Percentiles rank a stretch among this genome's conserved stretches.
phyloP scores from a whole-genome alignment of 352 stramenopile genomes.

The Pythium biforme region DNA sequence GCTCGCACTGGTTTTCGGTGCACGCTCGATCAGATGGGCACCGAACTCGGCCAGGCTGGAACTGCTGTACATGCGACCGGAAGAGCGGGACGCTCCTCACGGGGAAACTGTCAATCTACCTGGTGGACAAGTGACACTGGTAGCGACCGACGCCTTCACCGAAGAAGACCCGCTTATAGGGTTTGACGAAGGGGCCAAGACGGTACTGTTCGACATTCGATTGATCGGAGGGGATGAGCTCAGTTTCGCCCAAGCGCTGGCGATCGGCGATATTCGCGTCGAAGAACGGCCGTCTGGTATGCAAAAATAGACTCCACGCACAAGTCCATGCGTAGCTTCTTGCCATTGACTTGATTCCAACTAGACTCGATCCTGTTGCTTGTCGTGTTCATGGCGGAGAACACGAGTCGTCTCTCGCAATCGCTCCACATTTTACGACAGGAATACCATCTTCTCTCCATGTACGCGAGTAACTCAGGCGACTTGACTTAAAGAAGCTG shows the following conservation, averaged over 20 bases:
- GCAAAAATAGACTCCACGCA: no score
- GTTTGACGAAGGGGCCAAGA: not conserved
- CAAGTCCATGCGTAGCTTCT: no score
- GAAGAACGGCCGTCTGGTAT: no score
- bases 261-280: not conserved
- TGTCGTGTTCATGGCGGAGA: no score
- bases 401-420: no score
- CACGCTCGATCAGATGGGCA: not conserved
- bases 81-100: not conserved
- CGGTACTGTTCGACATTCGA: not conserved
- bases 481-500: no score
- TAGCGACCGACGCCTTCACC: not conserved
- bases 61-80: not conserved
- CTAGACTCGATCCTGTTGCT: no score
- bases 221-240: not conserved
- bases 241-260: not conserved
- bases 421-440: no score
- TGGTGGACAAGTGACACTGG: not conserved
- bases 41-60: not conserved
- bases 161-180: not conserved
- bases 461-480: no score
- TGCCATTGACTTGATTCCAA: no score
- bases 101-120: not conserved
- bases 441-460: no score
- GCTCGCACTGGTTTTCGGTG: not conserved